Evolutionary conservation across 2,329 filamentous ascomycete species (phyloP), one percentile per base, ranked within the genome.

Genomic region (Graphium sp.): DNA sequence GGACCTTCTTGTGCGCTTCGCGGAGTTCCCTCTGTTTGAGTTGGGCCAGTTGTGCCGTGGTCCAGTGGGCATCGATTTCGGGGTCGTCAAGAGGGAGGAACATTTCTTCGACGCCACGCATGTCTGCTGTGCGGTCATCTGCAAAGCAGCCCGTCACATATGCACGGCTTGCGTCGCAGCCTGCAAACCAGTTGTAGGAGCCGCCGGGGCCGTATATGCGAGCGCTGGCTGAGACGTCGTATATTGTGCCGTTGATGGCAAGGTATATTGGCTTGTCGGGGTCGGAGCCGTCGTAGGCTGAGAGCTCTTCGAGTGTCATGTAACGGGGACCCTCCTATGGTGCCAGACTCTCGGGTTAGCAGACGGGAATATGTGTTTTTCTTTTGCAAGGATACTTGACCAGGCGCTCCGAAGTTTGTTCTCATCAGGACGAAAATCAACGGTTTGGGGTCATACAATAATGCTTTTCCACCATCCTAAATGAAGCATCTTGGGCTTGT

Each of bases 81-180:
- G 63, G 57, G 42, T 75, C 62, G 46, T 76, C 70, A 19, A 70
- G 41, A 2, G 72, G 72, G 7, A 87, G 47, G 53, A 72, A 95
- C 68, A 91, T 89, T 37, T 74, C 66, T 55, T 95, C 89, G 5
- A 82, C 76, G 25, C 89, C 89, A 35, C 80, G 69, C 48, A 94
- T 56, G 55, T 98, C 89, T 4, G 79, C 65, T 2, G 75, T 89
- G 18, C 74, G 60, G 58, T 98, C 89, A 37, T 83, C 76, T 22
- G 69, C 58, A 56, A 98, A 98, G 52, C 89, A 98, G 12, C 82
- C 83, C 3, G 89, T 95, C 7, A 98, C 74, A 51, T 84, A 98
- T 13, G 76, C 83, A 27, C 89, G 76, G 10, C 79, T 73, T 19
- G 87, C 85, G 52, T 98, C 89, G 36, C 66, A 65, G 35, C 87